phyloP scores from a whole-genome alignment of 768 basidiomycete species.

The Vararia minispora region DNA sequence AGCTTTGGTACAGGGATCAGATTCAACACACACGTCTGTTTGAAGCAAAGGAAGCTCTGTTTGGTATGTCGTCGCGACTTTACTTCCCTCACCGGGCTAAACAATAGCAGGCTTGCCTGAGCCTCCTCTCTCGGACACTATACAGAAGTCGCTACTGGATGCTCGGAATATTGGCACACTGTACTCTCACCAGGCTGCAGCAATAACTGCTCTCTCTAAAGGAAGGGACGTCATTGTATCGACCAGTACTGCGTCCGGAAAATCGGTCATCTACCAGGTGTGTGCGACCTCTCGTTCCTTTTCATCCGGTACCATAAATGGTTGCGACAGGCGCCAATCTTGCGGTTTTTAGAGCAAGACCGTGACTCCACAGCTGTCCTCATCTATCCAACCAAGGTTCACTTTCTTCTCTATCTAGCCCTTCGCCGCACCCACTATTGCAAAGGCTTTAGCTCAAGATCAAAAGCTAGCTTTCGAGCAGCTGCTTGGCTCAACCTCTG shows the following conservation, averaged over 20 bases:
- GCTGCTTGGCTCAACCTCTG: constrained; percentile 45
- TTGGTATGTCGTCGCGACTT: constrained; percentile 27
- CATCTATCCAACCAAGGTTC: constrained; percentile 81
- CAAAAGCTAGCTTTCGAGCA: constrained; percentile 64
- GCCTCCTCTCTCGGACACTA: constrained; percentile 43
- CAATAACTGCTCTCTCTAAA: constrained; percentile 49
- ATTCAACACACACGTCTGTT: constrained; percentile 48
- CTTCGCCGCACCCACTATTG: constrained; percentile 19
- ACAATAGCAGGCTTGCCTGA: constrained; percentile 32
- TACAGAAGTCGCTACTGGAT: constrained; percentile 41
- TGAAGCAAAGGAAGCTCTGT: constrained; percentile 37
- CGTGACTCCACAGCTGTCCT: constrained; percentile 59
- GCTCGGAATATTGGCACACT: constrained; percentile 52
- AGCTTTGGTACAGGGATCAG: constrained; percentile 62
- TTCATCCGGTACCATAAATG: neutral
- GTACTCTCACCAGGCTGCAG: constrained; percentile 61
- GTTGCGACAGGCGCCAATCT: constrained; percentile 48
- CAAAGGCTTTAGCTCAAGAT: constrained; percentile 88
- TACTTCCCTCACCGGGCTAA: neutral
- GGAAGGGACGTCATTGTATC: constrained; percentile 76
- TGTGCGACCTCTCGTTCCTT: neutral
- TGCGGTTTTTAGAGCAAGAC: constrained; percentile 56
- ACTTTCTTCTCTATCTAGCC: neutral
- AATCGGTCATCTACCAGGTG: constrained; percentile 82
- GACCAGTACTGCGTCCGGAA: constrained; percentile 84